Conservation (phyloP, 2,329 filamentous ascomycete species). For the Talaromyces sp. region DNA sequence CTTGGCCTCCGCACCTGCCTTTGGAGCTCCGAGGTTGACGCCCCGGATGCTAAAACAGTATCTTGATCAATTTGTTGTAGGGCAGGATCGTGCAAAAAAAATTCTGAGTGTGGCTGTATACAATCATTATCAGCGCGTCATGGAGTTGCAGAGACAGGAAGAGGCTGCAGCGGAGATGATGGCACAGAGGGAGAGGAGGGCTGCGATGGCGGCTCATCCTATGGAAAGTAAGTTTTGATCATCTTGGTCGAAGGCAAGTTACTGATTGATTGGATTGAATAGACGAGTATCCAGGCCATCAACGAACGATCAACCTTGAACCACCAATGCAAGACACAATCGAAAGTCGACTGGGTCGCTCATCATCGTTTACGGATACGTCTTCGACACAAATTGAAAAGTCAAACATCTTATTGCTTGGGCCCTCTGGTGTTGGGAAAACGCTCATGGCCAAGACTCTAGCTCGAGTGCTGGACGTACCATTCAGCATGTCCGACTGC, state of each 20-base stretch:
- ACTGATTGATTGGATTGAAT: constrained; percentile 17
- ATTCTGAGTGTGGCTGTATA: constrained; percentile 89
- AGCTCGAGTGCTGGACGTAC: constrained; percentile 88
- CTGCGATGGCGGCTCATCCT: constrained; percentile 67
- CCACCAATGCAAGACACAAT: constrained; percentile 26
- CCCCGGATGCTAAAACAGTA: constrained; percentile 74
- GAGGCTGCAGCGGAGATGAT: constrained; percentile 73
- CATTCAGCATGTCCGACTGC: constrained; percentile 93
- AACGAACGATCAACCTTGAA: constrained; percentile 46
- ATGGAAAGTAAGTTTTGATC: constrained; percentile 63
- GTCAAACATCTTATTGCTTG: constrained; percentile 86
- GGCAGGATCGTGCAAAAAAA: constrained; percentile 88
- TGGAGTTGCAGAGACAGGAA: constrained; percentile 69
- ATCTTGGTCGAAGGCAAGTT: neutral
- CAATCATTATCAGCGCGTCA: constrained; percentile 90
- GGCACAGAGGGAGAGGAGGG: constrained; percentile 67
- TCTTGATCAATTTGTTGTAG: constrained; percentile 93
- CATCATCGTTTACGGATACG: constrained; percentile 50
- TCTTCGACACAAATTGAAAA: constrained; percentile 79
- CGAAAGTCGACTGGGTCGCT: constrained; percentile 24
- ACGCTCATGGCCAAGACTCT: constrained; percentile 89
- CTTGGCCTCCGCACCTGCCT: constrained; percentile 56
- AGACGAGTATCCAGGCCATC: constrained; percentile 64
- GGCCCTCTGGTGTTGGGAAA: constrained; percentile 92
- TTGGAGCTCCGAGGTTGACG: constrained; percentile 58